Evolutionary conservation across 495 filamentous ascomycete species (phyloP).

Genomic region (Aspergillus heteromorphus): DNA sequence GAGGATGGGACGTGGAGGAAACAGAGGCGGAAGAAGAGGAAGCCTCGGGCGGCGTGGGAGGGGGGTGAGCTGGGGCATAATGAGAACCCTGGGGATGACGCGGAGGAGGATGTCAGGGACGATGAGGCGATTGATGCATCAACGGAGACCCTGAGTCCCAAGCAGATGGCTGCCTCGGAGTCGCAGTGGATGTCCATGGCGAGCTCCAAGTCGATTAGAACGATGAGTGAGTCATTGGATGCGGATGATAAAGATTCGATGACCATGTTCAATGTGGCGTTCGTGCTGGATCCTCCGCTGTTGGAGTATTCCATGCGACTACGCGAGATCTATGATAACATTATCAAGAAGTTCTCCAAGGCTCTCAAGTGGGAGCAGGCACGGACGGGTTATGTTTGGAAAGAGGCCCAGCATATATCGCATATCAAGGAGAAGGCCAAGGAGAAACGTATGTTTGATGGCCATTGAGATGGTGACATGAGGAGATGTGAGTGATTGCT

Average conservation of each 20-base stretch:
- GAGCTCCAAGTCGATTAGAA: conserved; percentile 32
- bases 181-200: conserved; percentile 32
- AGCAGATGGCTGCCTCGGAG: conserved; percentile 24
- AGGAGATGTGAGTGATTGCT: background rate
- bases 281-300: conserved; percentile 75
- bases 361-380: conserved; percentile 88
- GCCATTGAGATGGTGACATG: background rate
- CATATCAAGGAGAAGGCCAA: conserved; percentile 70
- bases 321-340: conserved; percentile 76
- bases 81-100: conserved; percentile 36
- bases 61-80: conserved; percentile 39
- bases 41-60: conserved; percentile 32
- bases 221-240: conserved; percentile 36
- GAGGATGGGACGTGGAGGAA: conserved; percentile 87
- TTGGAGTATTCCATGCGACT: conserved; percentile 69
- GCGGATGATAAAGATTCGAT: conserved; percentile 59
- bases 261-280: conserved; percentile 97
- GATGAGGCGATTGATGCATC: conserved; percentile 26
- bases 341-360: conserved; percentile 84
- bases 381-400: conserved; percentile 80
- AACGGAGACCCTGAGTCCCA: conserved; percentile 29
- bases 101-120: conserved; percentile 32
- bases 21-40: conserved; percentile 55
- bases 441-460: conserved; percentile 57
- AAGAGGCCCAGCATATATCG: conserved; percentile 73